Percentiles rank a stretch among this genome's conserved stretches.
Conservation (phyloP, 495 filamentous ascomycete species). For the Diplogelasinospora grovesii region DNA sequence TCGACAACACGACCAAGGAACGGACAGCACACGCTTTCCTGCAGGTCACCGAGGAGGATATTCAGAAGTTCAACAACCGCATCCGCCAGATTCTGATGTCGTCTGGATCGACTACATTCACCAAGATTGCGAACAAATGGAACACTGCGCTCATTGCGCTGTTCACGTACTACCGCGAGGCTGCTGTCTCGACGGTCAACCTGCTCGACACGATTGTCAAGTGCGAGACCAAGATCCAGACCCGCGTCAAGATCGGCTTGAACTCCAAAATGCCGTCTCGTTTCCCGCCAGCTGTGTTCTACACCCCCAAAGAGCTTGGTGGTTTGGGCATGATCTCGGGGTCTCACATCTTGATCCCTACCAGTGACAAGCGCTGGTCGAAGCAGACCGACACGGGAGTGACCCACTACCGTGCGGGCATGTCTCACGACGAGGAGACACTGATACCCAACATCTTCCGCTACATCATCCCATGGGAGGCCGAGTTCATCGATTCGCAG, state of each 20-base stretch:
- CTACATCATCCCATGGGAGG: constrained; percentile 99
- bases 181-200: constrained; percentile 93
- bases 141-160: constrained; percentile 97
- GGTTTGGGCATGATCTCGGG: constrained; percentile 99
- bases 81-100: constrained; percentile 99
- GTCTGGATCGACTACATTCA: constrained; percentile 97
- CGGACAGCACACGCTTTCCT: constrained; percentile 97
- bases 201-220: constrained; percentile 98
- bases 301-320: constrained; percentile 97
- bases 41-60: constrained; percentile 96
- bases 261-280: constrained; percentile 99
- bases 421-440: constrained; percentile 98
- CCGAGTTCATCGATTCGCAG: constrained; percentile 98
- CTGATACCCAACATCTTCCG: constrained; percentile 98
- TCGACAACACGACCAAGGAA: constrained; percentile 93
- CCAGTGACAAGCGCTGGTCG: constrained; percentile 96
- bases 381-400: constrained; percentile 97
- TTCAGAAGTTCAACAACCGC: constrained; percentile 98
- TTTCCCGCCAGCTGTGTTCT: constrained; percentile 98
- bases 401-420: constrained; percentile 94
- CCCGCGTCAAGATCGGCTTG: constrained; percentile 95
- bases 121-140: constrained; percentile 99
- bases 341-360: constrained; percentile 95
- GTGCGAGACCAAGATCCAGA: constrained; percentile 99
- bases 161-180: constrained; percentile 98